These are phyloP conservation scores for Pholiota molesta DNA, from an alignment of 768 basidiomycete genomes.

Conservation along the genomic window DNA sequence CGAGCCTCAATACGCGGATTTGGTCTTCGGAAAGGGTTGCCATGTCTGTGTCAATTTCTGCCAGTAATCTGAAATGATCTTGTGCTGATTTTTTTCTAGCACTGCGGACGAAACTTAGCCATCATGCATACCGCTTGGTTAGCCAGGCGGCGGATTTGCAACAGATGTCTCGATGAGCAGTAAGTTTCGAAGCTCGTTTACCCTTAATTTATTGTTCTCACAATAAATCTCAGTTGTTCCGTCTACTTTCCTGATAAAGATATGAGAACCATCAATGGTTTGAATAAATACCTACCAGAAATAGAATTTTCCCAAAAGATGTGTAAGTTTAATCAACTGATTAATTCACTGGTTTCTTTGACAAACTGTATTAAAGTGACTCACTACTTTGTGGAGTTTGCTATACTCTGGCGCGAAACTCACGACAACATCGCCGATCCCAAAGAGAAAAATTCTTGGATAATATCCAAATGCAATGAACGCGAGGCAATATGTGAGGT, in stretches of 20 bases:
- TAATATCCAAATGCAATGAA: not conserved
- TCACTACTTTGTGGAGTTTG: not conserved
- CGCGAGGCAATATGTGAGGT: not conserved
- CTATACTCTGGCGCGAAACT: not conserved
- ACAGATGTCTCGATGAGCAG: not conserved
- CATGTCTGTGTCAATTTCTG: conserved; percentile 3
- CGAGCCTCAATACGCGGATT: conserved; percentile 34
- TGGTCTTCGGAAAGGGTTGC: conserved; percentile 20
- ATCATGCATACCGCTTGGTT: not conserved
- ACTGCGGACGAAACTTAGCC: not conserved
- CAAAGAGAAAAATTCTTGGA: not conserved
- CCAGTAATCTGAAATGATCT: not conserved
- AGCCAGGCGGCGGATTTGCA: not conserved
- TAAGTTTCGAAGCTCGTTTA: not conserved
- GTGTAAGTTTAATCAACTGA: too few relatives aligned
- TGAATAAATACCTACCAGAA: too few relatives aligned
- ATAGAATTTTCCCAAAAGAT: too few relatives aligned
- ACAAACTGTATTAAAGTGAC: too few relatives aligned
- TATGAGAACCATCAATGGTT: too few relatives aligned
- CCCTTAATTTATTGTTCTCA: too few relatives aligned
- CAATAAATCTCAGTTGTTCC: too few relatives aligned
- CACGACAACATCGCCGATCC: not conserved
- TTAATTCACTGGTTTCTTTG: too few relatives aligned
- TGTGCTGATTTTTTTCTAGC: not conserved
- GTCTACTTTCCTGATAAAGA: too few relatives aligned